A percentile compares a stretch with the other conserved stretches of the same genome.
phyloP scores from a whole-genome alignment of 2,329 filamentous ascomycete species.

The Ceratocystis cubensis region DNA sequence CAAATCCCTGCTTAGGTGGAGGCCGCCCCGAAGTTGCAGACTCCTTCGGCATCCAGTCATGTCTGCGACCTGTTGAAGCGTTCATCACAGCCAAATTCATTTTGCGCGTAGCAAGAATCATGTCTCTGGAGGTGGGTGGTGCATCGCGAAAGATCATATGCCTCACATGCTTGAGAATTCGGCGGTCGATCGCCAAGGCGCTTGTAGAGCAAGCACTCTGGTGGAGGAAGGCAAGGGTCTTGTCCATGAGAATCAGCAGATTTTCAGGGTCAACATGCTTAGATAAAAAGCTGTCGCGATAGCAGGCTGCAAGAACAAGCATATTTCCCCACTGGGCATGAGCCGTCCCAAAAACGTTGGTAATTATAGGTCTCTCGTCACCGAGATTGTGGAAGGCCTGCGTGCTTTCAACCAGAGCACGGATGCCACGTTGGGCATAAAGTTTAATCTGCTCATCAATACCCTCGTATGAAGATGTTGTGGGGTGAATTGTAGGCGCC shows the following conservation, averaged over 20 bases:
- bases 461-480: slow-evolving; percentile 30
- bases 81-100: slow-evolving; percentile 16
- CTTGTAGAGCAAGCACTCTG: slow-evolving; percentile 61
- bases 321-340: slow-evolving; percentile 98
- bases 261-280: slow-evolving; percentile 43
- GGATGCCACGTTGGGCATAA: slow-evolving; percentile 50
- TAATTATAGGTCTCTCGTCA: slow-evolving; percentile 62
- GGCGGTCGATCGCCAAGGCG: slow-evolving; percentile 58
- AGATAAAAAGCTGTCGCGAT: slow-evolving; percentile 50
- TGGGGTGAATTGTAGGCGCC: slow-evolving; percentile 29
- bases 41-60: slow-evolving; percentile 3
- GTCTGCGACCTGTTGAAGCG: neutral
- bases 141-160: slow-evolving; percentile 32
- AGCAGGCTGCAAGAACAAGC: slow-evolving; percentile 75
- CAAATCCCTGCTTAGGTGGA: neutral
- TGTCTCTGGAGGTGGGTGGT: neutral
- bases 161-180: slow-evolving; percentile 52
- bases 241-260: slow-evolving; percentile 50
- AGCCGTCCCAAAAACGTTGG: slow-evolving; percentile 91
- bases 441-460: slow-evolving; percentile 38
- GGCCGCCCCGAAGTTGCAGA: neutral
- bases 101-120: neutral
- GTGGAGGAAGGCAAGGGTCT: slow-evolving; percentile 65
- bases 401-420: slow-evolving; percentile 73
- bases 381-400: slow-evolving; percentile 60